Evolutionary conservation across 1,284 basidiomycete genomes (phyloP).

Genomic region (Fomitopsis schrenkii): DNA sequence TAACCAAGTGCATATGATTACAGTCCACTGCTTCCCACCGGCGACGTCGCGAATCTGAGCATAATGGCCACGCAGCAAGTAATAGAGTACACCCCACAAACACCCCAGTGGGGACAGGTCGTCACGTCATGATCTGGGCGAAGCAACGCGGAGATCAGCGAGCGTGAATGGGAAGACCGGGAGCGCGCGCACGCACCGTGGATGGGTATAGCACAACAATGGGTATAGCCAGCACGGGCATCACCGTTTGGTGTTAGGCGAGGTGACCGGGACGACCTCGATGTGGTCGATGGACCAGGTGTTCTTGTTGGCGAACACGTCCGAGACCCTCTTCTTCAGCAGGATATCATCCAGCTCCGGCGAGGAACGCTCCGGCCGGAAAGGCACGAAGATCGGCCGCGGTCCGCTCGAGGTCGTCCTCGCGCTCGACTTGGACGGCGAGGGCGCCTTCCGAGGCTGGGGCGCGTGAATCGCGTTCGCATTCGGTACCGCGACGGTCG

Average conservation of each 20-base stretch:
- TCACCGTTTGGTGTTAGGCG: slow-evolving; percentile 18
- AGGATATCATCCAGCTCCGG: slow-evolving; percentile 53
- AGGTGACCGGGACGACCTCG: slow-evolving; percentile 9
- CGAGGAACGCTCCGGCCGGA: slow-evolving; percentile 49
- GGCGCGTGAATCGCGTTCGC: slow-evolving; percentile 20
- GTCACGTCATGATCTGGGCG: slow-evolving; percentile 7
- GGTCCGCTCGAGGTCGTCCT: slow-evolving; percentile 16
- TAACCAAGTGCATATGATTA: slow-evolving; percentile 4
- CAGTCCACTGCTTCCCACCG: slow-evolving; percentile 2
- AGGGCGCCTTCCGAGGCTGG: slow-evolving; percentile 18
- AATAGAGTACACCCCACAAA: slow-evolving; percentile 2
- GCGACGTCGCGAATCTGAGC: background rate
- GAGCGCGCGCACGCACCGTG: slow-evolving; percentile 14
- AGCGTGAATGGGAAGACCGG: slow-evolving; percentile 5
- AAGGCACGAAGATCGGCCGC: slow-evolving; percentile 49
- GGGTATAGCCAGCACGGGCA: slow-evolving; percentile 16
- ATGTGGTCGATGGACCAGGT: slow-evolving; percentile 31
- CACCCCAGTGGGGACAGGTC: background rate
- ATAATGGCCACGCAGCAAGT: background rate
- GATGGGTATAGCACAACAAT: slow-evolving; percentile 21
- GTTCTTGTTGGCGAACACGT: slow-evolving; percentile 28
- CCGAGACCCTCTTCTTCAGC: slow-evolving; percentile 41
- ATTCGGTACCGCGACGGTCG: slow-evolving; percentile 11
- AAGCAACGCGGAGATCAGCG: slow-evolving; percentile 2
- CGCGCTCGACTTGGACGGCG: slow-evolving; percentile 13